These are phyloP conservation scores for Alternaria sp. DNA, from an alignment of 2,329 filamentous ascomycete genomes.

Conservation along the genomic window DNA sequence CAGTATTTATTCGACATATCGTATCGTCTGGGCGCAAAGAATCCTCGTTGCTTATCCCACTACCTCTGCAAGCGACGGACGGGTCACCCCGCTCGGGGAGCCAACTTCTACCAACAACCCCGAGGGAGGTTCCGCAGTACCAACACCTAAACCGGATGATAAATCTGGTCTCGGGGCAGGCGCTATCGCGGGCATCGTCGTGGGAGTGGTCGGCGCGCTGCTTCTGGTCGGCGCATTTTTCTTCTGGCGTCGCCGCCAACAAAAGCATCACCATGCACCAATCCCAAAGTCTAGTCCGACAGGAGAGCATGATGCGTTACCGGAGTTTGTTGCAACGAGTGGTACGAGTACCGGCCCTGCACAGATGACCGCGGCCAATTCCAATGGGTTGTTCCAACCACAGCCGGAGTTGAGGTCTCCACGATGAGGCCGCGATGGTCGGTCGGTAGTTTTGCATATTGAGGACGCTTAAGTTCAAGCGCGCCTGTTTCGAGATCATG, in stretches of 20 bases:
- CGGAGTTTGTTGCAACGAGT: not conserved
- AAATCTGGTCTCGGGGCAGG: not conserved
- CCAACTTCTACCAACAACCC: not conserved
- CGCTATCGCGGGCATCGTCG: not conserved
- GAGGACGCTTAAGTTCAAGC: not conserved
- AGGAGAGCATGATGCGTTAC: not conserved
- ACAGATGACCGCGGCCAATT: not conserved
- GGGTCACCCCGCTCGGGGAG: not conserved
- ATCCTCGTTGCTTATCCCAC: not conserved
- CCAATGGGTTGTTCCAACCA: constrained; percentile 2
- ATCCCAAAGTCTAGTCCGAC: not conserved
- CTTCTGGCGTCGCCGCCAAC: constrained; percentile 1
- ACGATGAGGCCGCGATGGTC: not conserved
- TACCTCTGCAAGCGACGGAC: not conserved
- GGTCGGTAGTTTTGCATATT: not conserved
- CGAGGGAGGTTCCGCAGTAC: not conserved
- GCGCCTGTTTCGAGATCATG: not conserved
- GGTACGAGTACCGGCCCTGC: not conserved
- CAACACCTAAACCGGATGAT: not conserved
- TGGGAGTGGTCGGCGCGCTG: not conserved
- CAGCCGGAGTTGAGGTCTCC: not conserved
- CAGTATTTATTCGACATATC: not conserved
- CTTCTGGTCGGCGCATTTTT: not conserved
- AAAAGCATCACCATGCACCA: not conserved
- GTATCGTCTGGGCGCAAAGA: not conserved